Percentiles rank a stretch among this genome's conserved stretches.
phyloP scores from a whole-genome alignment of 305 asterid genomes.

The Fraxinus angustifolia region DNA sequence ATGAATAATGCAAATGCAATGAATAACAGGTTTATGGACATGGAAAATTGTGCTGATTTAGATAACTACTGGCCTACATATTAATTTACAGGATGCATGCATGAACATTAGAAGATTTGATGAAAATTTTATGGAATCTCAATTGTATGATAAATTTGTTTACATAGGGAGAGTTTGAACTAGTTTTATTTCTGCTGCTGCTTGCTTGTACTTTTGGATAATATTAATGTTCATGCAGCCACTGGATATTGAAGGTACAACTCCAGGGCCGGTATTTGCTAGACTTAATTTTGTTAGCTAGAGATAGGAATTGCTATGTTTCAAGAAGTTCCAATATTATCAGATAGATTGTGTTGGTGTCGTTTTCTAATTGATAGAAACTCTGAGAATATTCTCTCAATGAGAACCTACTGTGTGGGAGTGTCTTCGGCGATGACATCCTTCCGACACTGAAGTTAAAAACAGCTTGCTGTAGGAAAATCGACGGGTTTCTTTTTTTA shows the following conservation, averaged over 20 bases:
- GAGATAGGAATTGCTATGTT: not conserved
- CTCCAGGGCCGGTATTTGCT: not conserved
- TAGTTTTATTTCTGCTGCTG: conserved; percentile 12
- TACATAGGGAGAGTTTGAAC: not conserved
- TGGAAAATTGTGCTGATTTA: conserved; percentile 73
- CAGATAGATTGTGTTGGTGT: not conserved
- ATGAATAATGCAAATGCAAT: conserved; percentile 4
- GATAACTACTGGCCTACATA: conserved; percentile 67
- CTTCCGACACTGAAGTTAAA: not conserved
- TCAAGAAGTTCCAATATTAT: not conserved
- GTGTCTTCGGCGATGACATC: not conserved
- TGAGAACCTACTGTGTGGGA: not conserved
- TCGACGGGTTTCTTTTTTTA: no score
- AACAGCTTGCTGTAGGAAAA: not conserved
- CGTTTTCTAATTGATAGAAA: not conserved
- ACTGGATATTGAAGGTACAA: conserved; percentile 10
- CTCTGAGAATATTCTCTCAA: not conserved
- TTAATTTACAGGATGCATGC: conserved; percentile 20
- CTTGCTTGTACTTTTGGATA: conserved; percentile 8
- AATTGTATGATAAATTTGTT: conserved; percentile 18
- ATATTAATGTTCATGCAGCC: conserved; percentile 10
- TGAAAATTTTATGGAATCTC: not conserved
- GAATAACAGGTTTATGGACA: conserved; percentile 45
- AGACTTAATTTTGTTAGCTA: conserved; percentile 10
- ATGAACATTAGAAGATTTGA: conserved; percentile 1